Evolutionary conservation across 768 basidiomycete species (phyloP).

Genomic region (Candolleomyces efflorescens): DNA sequence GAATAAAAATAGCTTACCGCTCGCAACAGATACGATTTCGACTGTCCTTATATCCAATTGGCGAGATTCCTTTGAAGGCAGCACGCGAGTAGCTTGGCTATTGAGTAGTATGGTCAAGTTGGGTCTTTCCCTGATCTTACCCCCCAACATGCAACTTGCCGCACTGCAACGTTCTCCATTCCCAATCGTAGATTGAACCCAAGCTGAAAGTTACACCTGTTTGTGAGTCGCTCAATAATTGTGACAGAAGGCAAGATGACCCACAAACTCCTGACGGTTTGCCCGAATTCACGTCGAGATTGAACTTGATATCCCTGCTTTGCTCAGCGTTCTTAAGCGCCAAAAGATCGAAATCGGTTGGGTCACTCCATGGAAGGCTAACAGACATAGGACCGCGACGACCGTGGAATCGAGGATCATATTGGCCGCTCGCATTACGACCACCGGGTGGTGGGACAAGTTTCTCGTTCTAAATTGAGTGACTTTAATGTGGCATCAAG

Average conservation of each 20-base stretch:
- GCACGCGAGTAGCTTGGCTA: not conserved
- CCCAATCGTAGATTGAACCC: conserved; percentile 16
- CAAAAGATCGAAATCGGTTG: conserved; percentile 21
- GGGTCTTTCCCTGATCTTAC: not conserved
- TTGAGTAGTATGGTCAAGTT: not conserved
- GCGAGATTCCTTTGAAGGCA: not conserved
- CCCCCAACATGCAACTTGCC: no score
- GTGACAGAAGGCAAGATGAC: no score
- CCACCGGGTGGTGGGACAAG: conserved; percentile 30
- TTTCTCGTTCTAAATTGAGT: conserved; percentile 28
- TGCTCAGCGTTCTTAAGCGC: conserved; percentile 26
- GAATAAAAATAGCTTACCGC: not conserved
- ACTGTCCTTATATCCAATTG: not conserved
- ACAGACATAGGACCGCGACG: conserved; percentile 25
- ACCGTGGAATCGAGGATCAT: conserved; percentile 32
- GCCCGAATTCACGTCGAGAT: conserved; percentile 40
- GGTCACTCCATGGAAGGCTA: conserved; percentile 28
- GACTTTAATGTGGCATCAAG: no score
- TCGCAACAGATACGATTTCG: not conserved
- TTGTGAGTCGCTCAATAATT: no score
- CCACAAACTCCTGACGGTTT: conserved; percentile 37
- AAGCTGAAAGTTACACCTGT: no score
- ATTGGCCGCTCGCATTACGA: conserved; percentile 34
- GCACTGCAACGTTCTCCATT: conserved; percentile 19
- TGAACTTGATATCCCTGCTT: conserved; percentile 32